A percentile compares a stretch with the other conserved stretches of the same genome.
phyloP scores from a whole-genome alignment of 148 eudicot species.

The Rhododendron kiyosumense region DNA sequence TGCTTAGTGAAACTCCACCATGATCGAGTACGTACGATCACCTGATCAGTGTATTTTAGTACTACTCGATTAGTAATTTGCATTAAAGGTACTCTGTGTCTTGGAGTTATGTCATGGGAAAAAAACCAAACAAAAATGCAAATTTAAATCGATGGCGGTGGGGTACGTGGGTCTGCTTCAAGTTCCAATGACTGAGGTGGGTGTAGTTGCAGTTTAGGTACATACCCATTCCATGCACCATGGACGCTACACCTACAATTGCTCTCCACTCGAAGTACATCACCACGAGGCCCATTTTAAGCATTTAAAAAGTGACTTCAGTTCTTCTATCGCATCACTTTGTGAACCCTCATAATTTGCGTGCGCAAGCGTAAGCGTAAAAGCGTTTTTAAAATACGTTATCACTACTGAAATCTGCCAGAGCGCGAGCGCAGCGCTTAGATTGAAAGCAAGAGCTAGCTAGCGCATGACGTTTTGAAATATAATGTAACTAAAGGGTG shows the following conservation, averaged over 20 bases:
- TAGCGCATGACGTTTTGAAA: no score
- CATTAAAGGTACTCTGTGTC: neutral
- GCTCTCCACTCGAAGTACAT: neutral
- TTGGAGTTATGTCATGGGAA: neutral
- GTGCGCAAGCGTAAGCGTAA: no score
- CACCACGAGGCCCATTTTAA: neutral
- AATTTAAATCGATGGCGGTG: neutral
- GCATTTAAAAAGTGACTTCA: no score
- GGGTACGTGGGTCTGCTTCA: neutral
- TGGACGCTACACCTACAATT: neutral
- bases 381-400: no score
- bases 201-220: neutral
- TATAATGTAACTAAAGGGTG: no score
- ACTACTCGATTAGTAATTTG: no score
- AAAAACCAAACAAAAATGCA: neutral
- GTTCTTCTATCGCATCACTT: neutral
- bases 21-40: no score
- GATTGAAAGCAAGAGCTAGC: no score
- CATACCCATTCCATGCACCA: neutral
- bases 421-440: no score
- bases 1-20: no score
- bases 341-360: neutral
- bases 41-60: no score
- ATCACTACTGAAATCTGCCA: no score
- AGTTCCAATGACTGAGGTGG: neutral